phyloP scores from a whole-genome alignment of 1,139 yeast genomes.

The Suhomyces choctaworum region DNA sequence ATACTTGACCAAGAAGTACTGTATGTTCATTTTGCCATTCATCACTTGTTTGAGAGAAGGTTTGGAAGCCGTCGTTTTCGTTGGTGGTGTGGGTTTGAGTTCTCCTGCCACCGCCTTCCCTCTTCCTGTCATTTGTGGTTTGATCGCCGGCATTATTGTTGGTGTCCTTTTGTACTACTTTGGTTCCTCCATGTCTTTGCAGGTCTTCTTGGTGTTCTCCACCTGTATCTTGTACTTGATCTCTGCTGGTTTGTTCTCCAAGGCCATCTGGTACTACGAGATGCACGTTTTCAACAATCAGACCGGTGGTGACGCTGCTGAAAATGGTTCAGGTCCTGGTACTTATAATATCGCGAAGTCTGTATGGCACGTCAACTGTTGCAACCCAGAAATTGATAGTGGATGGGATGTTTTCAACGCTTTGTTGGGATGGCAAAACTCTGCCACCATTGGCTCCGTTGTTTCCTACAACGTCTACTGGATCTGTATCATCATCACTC shows the following conservation, averaged over 20 bases:
- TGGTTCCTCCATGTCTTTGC: slow-evolving; percentile 44
- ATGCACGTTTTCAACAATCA: slow-evolving; percentile 55
- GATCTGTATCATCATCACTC: slow-evolving; percentile 20
- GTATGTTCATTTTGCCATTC: slow-evolving; percentile 43
- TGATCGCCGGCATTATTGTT: slow-evolving; percentile 35
- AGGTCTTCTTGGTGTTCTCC: slow-evolving; percentile 40
- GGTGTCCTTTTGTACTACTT: slow-evolving; percentile 42
- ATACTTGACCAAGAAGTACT: slow-evolving; percentile 34
- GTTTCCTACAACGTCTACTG: slow-evolving; percentile 28
- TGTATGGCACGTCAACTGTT: slow-evolving; percentile 97
- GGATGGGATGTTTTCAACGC: slow-evolving; percentile 96
- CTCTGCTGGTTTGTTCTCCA: slow-evolving; percentile 46
- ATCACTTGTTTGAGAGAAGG: slow-evolving; percentile 50
- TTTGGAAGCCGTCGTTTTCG: slow-evolving; percentile 49
- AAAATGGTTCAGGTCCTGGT: slow-evolving; percentile 91
- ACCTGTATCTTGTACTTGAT: slow-evolving; percentile 47
- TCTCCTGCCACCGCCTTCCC: slow-evolving; percentile 43
- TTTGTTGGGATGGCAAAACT: slow-evolving; percentile 31
- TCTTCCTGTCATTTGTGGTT: slow-evolving; percentile 38
- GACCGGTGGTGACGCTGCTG: slow-evolving; percentile 75
- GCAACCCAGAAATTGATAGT: slow-evolving; percentile 86
- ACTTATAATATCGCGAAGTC: slow-evolving; percentile 78
- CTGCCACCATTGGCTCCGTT: slow-evolving; percentile 29
- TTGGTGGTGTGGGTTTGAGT: slow-evolving; percentile 49
- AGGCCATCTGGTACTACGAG: slow-evolving; percentile 90